Conservation (phyloP, 305 asterid species). For the Fraxinus paxiana region DNA sequence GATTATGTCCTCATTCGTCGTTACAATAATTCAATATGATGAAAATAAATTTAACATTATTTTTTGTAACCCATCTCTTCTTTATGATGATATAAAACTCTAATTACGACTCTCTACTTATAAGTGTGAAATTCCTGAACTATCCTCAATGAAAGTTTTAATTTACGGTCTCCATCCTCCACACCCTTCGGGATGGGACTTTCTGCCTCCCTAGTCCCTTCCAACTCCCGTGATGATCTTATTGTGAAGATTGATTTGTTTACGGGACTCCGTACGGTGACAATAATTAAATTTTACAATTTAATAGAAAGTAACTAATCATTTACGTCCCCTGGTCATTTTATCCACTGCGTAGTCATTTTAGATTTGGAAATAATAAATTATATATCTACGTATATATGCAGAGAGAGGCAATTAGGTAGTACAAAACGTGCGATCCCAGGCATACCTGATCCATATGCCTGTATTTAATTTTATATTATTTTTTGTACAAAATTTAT, state of each 20-base stretch:
- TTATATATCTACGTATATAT: not conserved
- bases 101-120: too few relatives aligned
- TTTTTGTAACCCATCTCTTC: not conserved
- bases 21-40: not conserved
- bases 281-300: too few relatives aligned
- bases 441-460: constrained; percentile 69
- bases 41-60: not conserved
- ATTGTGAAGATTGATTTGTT: not conserved
- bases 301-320: not conserved
- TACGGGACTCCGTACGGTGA: not conserved
- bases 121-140: not conserved
- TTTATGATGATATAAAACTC: not conserved
- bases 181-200: not conserved
- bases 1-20: not conserved
- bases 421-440: constrained; percentile 48
- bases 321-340: not conserved
- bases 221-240: not conserved
- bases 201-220: not conserved
- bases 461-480: constrained; percentile 25
- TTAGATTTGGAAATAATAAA: not conserved
- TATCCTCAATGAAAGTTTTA: not conserved
- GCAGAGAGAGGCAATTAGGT: not conserved
- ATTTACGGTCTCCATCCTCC: not conserved
- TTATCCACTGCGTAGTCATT: not conserved
- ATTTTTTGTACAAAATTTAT: not conserved